Percentiles rank a stretch among this genome's conserved stretches.
These are phyloP conservation scores for Boechera divaricarpa DNA, from an alignment of 345 rosid species.

Conservation along the genomic window DNA sequence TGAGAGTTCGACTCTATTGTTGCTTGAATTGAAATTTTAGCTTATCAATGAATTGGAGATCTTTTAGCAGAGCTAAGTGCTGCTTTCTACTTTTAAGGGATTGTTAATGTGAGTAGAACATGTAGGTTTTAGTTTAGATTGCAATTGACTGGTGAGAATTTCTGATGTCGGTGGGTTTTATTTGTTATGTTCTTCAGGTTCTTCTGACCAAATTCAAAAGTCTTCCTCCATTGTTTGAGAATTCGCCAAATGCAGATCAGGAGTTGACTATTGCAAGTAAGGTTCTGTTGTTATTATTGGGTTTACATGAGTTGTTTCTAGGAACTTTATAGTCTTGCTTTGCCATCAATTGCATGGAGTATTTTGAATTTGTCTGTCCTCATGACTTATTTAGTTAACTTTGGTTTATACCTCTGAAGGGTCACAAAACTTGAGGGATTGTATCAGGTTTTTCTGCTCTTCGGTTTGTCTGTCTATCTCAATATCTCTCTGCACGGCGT, in stretches of 20 bases:
- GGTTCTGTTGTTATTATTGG: neutral
- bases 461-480: neutral
- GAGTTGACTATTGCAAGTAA: slow-evolving; percentile 88
- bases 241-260: slow-evolving; percentile 62
- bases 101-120: slow-evolving; percentile 11
- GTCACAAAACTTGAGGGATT: neutral
- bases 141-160: neutral
- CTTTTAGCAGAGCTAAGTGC: neutral
- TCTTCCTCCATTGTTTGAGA: slow-evolving; percentile 89
- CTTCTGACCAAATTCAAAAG: slow-evolving; percentile 74
- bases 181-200: slow-evolving; percentile 58
- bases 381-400: neutral
- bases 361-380: neutral
- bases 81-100: neutral
- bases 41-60: neutral
- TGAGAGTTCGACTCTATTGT: slow-evolving; percentile 10
- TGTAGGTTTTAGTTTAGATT: neutral
- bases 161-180: neutral
- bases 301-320: neutral
- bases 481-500: neutral
- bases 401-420: neutral
- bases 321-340: neutral
- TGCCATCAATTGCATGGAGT: neutral
- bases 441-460: neutral
- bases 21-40: slow-evolving; percentile 4